phyloP scores from a whole-genome alignment of 495 filamentous ascomycete genomes.

The Letharia lupina region DNA sequence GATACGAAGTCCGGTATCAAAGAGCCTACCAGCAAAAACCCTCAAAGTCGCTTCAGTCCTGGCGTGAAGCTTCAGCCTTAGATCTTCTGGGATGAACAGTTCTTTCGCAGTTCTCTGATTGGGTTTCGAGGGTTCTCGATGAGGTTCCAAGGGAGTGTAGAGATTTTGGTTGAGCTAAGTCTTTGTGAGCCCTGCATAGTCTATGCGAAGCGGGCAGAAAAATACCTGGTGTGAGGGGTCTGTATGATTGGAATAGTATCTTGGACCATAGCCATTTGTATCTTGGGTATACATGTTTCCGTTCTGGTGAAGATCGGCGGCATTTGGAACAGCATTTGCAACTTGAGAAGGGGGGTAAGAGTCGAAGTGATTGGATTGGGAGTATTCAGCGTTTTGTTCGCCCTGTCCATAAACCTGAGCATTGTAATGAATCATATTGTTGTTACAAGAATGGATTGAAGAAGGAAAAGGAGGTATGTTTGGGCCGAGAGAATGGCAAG shows the following conservation, averaged over 20 bases:
- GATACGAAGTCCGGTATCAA: background rate
- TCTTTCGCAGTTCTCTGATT: conserved; percentile 83
- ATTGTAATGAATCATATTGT: background rate
- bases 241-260: conserved; percentile 16
- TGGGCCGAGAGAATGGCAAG: background rate
- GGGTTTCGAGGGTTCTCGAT: conserved; percentile 63
- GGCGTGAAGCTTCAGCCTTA: conserved; percentile 82
- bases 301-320: conserved; percentile 17
- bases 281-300: conserved; percentile 26
- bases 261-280: conserved; percentile 12
- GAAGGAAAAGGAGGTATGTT: background rate
- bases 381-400: conserved; percentile 14
- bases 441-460: background rate
- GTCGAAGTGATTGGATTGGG: conserved; percentile 19
- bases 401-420: conserved; percentile 14
- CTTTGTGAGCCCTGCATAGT: conserved; percentile 6
- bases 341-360: conserved; percentile 21
- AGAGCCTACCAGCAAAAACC: conserved; percentile 63
- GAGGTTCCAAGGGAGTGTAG: conserved; percentile 79
- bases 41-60: conserved; percentile 80
- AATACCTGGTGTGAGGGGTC: conserved; percentile 6
- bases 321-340: conserved; percentile 20
- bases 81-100: conserved; percentile 76
- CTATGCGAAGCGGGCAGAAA: conserved; percentile 32
- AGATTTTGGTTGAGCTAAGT: conserved; percentile 77